Conservation (phyloP, 139 green algal genomes). For the Raphidocelis subcapitata region DNA sequence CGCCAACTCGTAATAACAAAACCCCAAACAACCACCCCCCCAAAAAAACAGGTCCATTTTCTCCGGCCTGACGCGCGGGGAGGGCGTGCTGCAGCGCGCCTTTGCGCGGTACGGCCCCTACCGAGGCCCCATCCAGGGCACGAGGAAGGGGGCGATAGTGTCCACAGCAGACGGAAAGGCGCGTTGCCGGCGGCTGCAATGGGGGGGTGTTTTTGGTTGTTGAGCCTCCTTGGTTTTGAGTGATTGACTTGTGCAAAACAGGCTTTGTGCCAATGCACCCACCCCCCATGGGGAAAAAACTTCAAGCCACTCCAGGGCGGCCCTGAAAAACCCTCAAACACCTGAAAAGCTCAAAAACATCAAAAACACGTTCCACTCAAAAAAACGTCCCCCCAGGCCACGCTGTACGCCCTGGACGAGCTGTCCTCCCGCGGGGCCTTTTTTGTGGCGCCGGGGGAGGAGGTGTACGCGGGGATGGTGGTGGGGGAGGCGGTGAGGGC, state of each 20-base stretch:
- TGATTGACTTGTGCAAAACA: too few relatives aligned
- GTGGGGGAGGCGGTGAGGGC: slow-evolving; percentile 81
- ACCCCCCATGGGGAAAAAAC: too few relatives aligned
- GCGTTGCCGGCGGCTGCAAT: too few relatives aligned
- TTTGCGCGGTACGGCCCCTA: slow-evolving; percentile 58
- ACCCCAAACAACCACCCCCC: too few relatives aligned
- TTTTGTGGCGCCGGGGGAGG: slow-evolving; percentile 63
- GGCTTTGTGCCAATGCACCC: too few relatives aligned
- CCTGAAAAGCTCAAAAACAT: too few relatives aligned
- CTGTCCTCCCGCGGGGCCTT: slow-evolving; percentile 77
- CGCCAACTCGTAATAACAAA: too few relatives aligned
- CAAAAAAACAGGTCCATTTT: slow-evolving; percentile 48
- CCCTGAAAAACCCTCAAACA: too few relatives aligned
- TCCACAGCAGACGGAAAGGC: slow-evolving; percentile 53
- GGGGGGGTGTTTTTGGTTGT: too few relatives aligned
- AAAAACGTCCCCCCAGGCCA: slow-evolving; percentile 31
- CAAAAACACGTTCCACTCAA: too few relatives aligned
- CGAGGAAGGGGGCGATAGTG: slow-evolving; percentile 76
- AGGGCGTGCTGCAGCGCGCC: slow-evolving; percentile 75
- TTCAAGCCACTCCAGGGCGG: too few relatives aligned
- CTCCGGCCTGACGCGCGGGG: slow-evolving; percentile 71
- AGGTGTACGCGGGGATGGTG: slow-evolving; percentile 82
- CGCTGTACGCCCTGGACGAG: slow-evolving; percentile 63
- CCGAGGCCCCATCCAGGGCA: slow-evolving; percentile 54
- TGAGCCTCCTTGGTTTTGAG: too few relatives aligned